Evolutionary conservation across 129 eudicot species (phyloP).

Genomic region (Chrysanthemum lavandulifolium): DNA sequence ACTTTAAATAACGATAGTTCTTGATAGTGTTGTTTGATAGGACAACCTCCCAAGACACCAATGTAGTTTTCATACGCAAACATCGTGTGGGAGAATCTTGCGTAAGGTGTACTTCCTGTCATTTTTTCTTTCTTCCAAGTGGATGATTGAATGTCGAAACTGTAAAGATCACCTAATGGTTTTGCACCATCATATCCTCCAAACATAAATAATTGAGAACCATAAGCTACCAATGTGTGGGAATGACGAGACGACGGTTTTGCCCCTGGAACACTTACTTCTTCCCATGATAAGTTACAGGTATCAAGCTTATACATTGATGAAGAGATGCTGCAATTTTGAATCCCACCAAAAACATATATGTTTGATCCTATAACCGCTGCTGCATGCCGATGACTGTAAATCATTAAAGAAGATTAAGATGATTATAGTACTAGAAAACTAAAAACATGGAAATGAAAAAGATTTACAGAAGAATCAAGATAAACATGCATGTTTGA

Average conservation of each 20-base stretch:
- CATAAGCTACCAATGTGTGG: constrained; percentile 67
- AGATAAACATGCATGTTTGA: constrained; percentile 15
- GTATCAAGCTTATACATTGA: constrained; percentile 65
- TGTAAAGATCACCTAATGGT: constrained; percentile 73
- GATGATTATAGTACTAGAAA: background rate
- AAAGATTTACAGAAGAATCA: background rate
- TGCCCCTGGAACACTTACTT: constrained; percentile 56
- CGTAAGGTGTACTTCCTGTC: constrained; percentile 61
- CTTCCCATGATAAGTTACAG: constrained; percentile 54
- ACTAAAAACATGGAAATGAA: background rate
- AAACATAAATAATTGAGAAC: constrained; percentile 56
- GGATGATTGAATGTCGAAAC: constrained; percentile 58
- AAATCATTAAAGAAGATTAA: constrained; percentile 1
- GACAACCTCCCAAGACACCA: constrained; percentile 95
- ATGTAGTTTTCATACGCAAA: constrained; percentile 69
- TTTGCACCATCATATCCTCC: constrained; percentile 87
- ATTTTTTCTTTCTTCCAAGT: constrained; percentile 63
- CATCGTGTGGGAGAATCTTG: constrained; percentile 92
- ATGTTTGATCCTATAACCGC: constrained; percentile 69
- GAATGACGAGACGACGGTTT: constrained; percentile 91
- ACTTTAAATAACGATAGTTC: constrained; percentile 59
- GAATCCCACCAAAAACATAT: constrained; percentile 84
- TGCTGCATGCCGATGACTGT: constrained; percentile 96
- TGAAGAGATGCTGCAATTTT: constrained; percentile 46
- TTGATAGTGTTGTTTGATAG: constrained; percentile 68